phyloP scores from a whole-genome alignment of 2,329 filamentous ascomycete species.

The Aureobasidium melanogenum region DNA sequence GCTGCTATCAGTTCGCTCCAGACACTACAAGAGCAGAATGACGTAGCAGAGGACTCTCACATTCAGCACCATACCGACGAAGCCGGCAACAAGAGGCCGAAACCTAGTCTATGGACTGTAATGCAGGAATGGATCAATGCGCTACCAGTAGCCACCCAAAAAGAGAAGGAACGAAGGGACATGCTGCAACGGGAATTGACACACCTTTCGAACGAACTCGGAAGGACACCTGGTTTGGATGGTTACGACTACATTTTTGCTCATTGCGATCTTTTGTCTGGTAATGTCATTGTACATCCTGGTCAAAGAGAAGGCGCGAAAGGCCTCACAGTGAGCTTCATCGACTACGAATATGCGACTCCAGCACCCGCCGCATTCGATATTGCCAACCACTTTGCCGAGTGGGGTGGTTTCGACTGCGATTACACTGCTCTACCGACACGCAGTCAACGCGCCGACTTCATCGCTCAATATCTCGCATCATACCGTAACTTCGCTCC shows the following conservation, averaged over 20 bases:
- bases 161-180: constrained; percentile 58
- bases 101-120: constrained; percentile 85
- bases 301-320: background rate
- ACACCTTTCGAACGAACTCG: constrained; percentile 60
- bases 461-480: constrained; percentile 73
- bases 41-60: constrained; percentile 17
- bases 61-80: constrained; percentile 20
- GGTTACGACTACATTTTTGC: constrained; percentile 77
- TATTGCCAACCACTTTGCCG: constrained; percentile 94
- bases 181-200: constrained; percentile 66
- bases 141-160: constrained; percentile 63
- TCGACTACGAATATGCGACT: constrained; percentile 97
- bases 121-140: constrained; percentile 94
- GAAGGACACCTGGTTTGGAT: constrained; percentile 68
- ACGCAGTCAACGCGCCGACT: constrained; percentile 63
- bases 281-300: constrained; percentile 73
- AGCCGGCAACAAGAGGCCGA: constrained; percentile 53
- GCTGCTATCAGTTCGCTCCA: constrained; percentile 37
- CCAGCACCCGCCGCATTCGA: constrained; percentile 93
- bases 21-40: constrained; percentile 17
- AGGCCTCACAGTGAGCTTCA: constrained; percentile 58
- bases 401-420: constrained; percentile 97
- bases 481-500: constrained; percentile 49
- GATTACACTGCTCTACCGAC: constrained; percentile 80
- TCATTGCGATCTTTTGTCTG: constrained; percentile 91